Conservation (phyloP, 805 yeast species). For the Saturnispora besseyi region DNA sequence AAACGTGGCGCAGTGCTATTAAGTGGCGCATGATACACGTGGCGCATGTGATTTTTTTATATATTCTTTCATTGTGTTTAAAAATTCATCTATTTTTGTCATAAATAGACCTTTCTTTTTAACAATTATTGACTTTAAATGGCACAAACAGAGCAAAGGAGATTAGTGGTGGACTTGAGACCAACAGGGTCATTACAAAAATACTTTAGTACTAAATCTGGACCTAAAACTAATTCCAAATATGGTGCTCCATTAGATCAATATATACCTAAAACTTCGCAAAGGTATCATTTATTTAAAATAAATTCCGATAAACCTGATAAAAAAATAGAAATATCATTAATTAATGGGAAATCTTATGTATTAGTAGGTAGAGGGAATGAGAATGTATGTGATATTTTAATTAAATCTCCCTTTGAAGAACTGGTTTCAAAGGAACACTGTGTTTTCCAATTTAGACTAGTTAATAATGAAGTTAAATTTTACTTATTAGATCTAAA, state of each 20-base stretch:
- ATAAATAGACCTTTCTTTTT: too few relatives aligned
- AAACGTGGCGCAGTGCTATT: not conserved
- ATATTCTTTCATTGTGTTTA: too few relatives aligned
- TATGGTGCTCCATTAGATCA: slow-evolving; percentile 19
- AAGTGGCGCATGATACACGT: not conserved
- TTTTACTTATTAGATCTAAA: slow-evolving; percentile 23
- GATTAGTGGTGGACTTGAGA: slow-evolving; percentile 9
- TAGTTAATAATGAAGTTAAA: slow-evolving; percentile 1
- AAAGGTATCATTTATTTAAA: slow-evolving; percentile 14
- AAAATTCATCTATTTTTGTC: too few relatives aligned
- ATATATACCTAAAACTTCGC: slow-evolving; percentile 11
- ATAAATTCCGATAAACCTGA: slow-evolving; percentile 5
- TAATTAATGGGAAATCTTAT: slow-evolving; percentile 20
- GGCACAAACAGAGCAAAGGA: not conserved
- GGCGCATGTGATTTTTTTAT: not conserved
- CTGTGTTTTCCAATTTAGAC: slow-evolving; percentile 25
- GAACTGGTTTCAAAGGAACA: slow-evolving; percentile 21
- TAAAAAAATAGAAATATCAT: slow-evolving; percentile 13
- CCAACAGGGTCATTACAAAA: slow-evolving; percentile 14
- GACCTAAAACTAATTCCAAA: not conserved
- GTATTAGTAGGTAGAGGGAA: slow-evolving; percentile 21
- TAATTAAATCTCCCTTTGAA: slow-evolving; percentile 11
- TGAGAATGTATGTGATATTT: slow-evolving; percentile 16
- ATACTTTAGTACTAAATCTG: not conserved
- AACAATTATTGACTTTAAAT: not conserved